Base-by-base conservation (phyloP, 257 asterid genomes). In the Lycium ferocissimum region DNA sequence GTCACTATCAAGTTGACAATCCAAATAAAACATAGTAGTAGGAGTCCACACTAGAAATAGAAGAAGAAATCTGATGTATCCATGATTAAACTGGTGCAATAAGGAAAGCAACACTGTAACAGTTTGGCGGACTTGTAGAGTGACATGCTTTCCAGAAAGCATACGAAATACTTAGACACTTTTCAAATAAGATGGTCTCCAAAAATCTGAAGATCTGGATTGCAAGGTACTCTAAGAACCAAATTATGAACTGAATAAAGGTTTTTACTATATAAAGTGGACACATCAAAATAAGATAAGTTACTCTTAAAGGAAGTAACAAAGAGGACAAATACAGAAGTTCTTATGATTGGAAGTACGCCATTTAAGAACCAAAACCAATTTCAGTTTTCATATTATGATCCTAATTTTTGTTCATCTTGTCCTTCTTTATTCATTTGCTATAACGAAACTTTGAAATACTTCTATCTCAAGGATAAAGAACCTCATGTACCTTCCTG, bases 401-500 rank as follows among this genome's bases (percentile, higher is more conserved):
- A 53, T 53, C 26, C 59, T 53, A 26, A 51, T 49, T 51, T 22
- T 76, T 1, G 2, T 26, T 78, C 47, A 43, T 43, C 80, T 45
- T 18, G 5, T 72, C 57, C 80, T 53, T 17, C 4, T 59, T 79
- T 33, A 6, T 76, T 58, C 54, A 43, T 51, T 58, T 47, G 69
- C 26, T 59, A 33, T 80, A 70, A 69, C 12, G 79, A 58, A 79
- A 69, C 35, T 40, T 4, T n/a, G 82, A 53, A 14, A 8, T 14
- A 53, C 5, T 78, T 26, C 61, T 78, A 26, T 51, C 43, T 78
- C 26, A 9, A 78, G 82, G 65, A 78, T 37, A 83, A 83, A 69
- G 63, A 83, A 83, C 70, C 35, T 26, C 17, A 9, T 56, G 57
- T 94, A 96, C 99, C 99, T 95, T 94, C 90, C 86, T 92, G 85